Evolutionary conservation across 2,329 filamentous ascomycete species (phyloP).

Genomic region (Tolypocladium nubicola): DNA sequence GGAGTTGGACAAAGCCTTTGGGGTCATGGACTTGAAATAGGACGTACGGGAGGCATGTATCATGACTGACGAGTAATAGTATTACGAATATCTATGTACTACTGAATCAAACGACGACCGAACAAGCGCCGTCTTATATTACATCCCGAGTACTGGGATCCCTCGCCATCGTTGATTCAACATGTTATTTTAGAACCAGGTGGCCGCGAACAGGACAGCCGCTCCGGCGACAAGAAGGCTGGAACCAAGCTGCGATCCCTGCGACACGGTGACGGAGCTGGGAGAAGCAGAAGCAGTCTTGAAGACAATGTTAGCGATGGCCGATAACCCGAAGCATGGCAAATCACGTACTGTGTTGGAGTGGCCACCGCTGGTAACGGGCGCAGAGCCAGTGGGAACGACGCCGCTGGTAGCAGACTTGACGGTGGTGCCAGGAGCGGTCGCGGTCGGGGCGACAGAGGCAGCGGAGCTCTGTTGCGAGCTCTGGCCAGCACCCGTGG

Average conservation of each 20-base stretch:
- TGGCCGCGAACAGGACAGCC: constrained; percentile 2
- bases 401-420: background rate
- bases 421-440: background rate
- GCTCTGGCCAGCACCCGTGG: background rate
- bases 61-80: background rate
- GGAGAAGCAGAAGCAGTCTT: constrained; percentile 1
- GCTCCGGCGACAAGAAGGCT: constrained; percentile 5
- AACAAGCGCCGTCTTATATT: background rate
- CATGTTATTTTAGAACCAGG: constrained; percentile 7
- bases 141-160: background rate
- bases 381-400: background rate
- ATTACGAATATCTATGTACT: background rate
- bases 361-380: background rate
- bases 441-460: constrained; percentile 1
- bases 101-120: background rate
- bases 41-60: background rate
- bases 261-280: constrained; percentile 4
- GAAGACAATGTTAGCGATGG: background rate
- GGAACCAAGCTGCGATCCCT: constrained; percentile 1
- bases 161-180: background rate
- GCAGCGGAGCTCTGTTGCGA: background rate
- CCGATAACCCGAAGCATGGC: background rate
- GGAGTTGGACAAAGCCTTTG: constrained; percentile 49
- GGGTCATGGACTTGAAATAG: constrained; percentile 29
- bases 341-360: background rate